These are phyloP conservation scores for Aspergillus cejpii DNA, from an alignment of 2,329 filamentous ascomycete species.

Conservation along the genomic window DNA sequence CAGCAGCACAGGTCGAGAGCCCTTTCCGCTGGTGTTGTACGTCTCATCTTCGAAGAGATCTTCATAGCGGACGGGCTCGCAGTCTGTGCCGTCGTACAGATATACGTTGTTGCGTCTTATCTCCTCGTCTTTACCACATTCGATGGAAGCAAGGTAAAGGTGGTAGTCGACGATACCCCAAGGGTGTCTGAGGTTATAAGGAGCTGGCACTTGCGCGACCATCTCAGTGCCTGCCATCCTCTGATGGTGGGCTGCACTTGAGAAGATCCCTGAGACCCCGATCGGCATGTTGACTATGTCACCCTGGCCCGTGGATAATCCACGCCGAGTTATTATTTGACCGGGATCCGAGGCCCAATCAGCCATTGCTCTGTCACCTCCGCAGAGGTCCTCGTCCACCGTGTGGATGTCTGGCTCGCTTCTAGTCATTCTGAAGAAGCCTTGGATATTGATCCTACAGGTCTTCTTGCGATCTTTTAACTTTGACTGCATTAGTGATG, in stretches of 20 bases:
- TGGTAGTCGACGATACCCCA: slow-evolving; percentile 31
- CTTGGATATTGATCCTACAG: not conserved
- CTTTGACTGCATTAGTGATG: not conserved
- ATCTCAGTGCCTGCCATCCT: not conserved
- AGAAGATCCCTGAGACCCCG: not conserved
- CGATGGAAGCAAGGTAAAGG: slow-evolving; percentile 26
- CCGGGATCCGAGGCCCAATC: not conserved
- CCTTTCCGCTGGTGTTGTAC: slow-evolving; percentile 9
- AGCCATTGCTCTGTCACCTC: not conserved
- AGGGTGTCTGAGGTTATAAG: slow-evolving; percentile 20
- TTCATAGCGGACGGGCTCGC: slow-evolving; percentile 18
- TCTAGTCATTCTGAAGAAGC: slow-evolving; percentile 17
- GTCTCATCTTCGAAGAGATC: slow-evolving; percentile 16
- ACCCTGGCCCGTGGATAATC: no score
- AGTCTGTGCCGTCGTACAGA: slow-evolving; percentile 23
- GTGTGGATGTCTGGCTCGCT: slow-evolving; percentile 10
- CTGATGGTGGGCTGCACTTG: not conserved
- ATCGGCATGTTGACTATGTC: not conserved
- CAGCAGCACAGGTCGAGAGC: slow-evolving; percentile 15
- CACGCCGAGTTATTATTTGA: not conserved
- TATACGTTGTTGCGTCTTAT: slow-evolving; percentile 19
- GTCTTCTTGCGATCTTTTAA: not conserved
- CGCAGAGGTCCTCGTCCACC: not conserved
- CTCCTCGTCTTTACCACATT: slow-evolving; percentile 15
- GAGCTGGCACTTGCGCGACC: slow-evolving; percentile 1